Evolutionary conservation across 2,329 filamentous ascomycete species (phyloP), one percentile per base, ranked within the genome.

Genomic region (Xylaria polymorpha): DNA sequence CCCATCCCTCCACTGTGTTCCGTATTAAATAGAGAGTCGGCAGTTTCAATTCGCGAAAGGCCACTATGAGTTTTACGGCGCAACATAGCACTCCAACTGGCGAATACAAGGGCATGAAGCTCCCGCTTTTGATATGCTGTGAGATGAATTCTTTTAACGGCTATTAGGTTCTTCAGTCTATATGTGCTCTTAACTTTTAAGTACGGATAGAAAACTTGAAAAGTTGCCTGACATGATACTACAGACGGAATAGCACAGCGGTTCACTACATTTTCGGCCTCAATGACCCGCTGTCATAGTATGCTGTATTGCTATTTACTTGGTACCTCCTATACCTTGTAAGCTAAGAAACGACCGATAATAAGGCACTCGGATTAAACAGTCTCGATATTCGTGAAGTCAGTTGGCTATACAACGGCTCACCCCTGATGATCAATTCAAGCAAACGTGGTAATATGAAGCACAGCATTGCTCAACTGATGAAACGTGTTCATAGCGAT

Each of bases 401-500:
- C 20, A 25, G 12, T 50, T 50, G 46, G 46, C 46, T 20, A 20
- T 20, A 29, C 46, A 14, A 29, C 3, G 3, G 20, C 18, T 20
- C 44, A 48, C 44, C n/a, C 44, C 44, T 25, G 12, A 10, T 1
- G 20, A 29, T 2, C 20, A 25, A 50, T 29, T 29, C 3, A 29
- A 2, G 25, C 25, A 4, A 29, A 29, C 25, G 25, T 29, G 25
- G 2, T 4, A 29, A 29, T 29, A 46, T 46, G 43, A 46, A 46
- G 43, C 15, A 46, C 18, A 46, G 3, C 43, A 46, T 46, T 46
- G 18, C 43, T 46, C 43, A 46, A 46, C 18, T 20, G n/a, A 46
- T 46, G 18, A 15, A 6, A 2, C 43, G 43, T 46, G 43, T 18
- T 85, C 25, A 3, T 29, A 4, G 25, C 4, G 25, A 29, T 29